Conservation (phyloP, 2,329 filamentous ascomycete species). For the Paecilomyces dactylethromorphus region DNA sequence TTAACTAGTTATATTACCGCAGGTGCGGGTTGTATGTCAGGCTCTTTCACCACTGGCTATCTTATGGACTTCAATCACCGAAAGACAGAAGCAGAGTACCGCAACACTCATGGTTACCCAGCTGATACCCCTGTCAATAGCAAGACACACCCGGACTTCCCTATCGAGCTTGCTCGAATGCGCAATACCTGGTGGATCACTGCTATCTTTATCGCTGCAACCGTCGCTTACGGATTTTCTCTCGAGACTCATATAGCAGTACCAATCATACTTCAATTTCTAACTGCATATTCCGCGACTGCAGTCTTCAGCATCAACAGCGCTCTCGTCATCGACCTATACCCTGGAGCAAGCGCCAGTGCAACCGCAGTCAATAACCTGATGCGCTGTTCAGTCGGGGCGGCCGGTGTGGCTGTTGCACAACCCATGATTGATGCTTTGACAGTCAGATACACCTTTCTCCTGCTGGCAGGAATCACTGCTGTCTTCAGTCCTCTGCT, state of each 20-base stretch:
- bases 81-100: conserved; percentile 26
- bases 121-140: conserved; percentile 19
- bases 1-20: conserved; percentile 1
- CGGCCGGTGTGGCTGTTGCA: conserved; percentile 24
- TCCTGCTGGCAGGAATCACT: conserved; percentile 21
- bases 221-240: conserved; percentile 25
- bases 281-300: conserved; percentile 29
- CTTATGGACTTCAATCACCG: conserved; percentile 38
- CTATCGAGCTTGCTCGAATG: conserved; percentile 33
- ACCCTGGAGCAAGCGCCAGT: conserved; percentile 25
- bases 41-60: conserved; percentile 35
- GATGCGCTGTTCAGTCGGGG: conserved; percentile 29
- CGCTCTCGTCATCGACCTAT: conserved; percentile 32
- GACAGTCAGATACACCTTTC: conserved; percentile 18
- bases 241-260: conserved; percentile 22
- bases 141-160: conserved; percentile 32
- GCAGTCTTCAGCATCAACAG: conserved; percentile 29
- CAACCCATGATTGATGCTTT: conserved; percentile 26
- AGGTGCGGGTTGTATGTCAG: conserved; percentile 35
- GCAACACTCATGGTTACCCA: conserved; percentile 20
- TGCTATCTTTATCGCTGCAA: conserved; percentile 27
- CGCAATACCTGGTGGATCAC: conserved; percentile 36
- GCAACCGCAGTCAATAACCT: conserved; percentile 32
- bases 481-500: conserved; percentile 18
- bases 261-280: conserved; percentile 31